Conservation (phyloP, 2,329 filamentous ascomycete genomes). For the Aureobasidium mangrovei region DNA sequence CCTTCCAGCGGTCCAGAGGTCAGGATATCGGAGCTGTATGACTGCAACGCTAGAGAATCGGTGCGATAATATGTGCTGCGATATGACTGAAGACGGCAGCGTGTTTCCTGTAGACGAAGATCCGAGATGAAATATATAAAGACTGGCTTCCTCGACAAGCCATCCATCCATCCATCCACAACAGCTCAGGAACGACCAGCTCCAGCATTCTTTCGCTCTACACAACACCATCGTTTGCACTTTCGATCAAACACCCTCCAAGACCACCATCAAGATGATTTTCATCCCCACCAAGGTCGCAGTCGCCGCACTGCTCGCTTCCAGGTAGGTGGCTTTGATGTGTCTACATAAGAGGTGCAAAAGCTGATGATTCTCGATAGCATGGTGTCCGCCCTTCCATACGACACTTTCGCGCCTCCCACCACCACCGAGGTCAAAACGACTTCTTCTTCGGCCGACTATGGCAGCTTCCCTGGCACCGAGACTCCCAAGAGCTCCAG, state of each 20-base stretch:
- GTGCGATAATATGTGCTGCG: not conserved
- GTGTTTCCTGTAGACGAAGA: not conserved
- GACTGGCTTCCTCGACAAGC: not conserved
- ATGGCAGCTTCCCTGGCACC: not conserved
- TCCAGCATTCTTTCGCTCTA: not conserved
- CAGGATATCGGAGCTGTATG: not conserved
- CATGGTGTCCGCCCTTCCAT: constrained; percentile 4
- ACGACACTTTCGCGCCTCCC: not conserved
- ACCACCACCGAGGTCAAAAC: constrained; percentile 1
- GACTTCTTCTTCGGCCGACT: not conserved
- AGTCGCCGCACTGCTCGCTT: constrained; percentile 8
- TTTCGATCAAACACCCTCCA: not conserved
- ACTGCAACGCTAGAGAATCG: constrained; percentile 2
- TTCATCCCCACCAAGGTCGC: constrained; percentile 9
- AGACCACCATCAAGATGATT: constrained; percentile 7
- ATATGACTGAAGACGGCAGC: not conserved
- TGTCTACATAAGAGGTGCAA: not conserved
- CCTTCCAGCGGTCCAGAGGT: not conserved
- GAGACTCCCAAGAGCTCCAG: not conserved
- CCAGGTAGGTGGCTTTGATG: not conserved
- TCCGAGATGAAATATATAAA: not conserved
- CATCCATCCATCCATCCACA: not conserved
- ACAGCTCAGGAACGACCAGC: not conserved
- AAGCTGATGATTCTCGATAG: not conserved
- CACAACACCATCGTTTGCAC: constrained; percentile 1